Percentiles rank a stretch among this genome's conserved stretches.
Conservation (phyloP, 148 eudicot genomes). For the Persicaria tinctoria region DNA sequence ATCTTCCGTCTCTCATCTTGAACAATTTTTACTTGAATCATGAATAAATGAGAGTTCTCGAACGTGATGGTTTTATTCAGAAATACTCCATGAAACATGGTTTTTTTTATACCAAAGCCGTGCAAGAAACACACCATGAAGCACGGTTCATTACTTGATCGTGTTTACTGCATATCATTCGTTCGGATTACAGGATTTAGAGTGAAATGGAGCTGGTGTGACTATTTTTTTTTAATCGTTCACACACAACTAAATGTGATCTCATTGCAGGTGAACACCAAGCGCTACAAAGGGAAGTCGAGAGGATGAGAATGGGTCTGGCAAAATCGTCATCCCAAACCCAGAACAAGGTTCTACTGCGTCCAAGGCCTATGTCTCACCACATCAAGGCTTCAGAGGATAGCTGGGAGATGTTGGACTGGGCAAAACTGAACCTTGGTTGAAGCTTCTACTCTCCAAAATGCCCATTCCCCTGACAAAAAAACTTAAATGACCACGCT, state of each 20-base stretch:
- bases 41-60: neutral
- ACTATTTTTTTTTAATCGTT: neutral
- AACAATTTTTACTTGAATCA: neutral
- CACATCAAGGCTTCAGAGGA: slow-evolving; percentile 20
- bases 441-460: slow-evolving; percentile 13
- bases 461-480: neutral
- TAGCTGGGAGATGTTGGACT: slow-evolving; percentile 41
- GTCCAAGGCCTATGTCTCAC: slow-evolving; percentile 18
- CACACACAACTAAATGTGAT: neutral
- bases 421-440: slow-evolving; percentile 47
- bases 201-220: neutral
- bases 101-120: neutral
- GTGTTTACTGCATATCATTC: no score
- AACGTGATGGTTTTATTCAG: neutral
- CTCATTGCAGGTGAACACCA: slow-evolving; percentile 42
- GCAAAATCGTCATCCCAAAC: slow-evolving; percentile 14
- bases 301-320: slow-evolving; percentile 32
- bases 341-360: slow-evolving; percentile 10
- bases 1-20: neutral
- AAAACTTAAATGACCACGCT: neutral
- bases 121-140: neutral
- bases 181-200: neutral
- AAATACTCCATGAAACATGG: neutral
- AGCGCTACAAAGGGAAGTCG: slow-evolving; percentile 44
- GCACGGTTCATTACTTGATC: neutral